Percentiles rank a stretch among this genome's conserved stretches.
Conservation (phyloP, 805 yeast species). For the Kuraishia capsulata region DNA sequence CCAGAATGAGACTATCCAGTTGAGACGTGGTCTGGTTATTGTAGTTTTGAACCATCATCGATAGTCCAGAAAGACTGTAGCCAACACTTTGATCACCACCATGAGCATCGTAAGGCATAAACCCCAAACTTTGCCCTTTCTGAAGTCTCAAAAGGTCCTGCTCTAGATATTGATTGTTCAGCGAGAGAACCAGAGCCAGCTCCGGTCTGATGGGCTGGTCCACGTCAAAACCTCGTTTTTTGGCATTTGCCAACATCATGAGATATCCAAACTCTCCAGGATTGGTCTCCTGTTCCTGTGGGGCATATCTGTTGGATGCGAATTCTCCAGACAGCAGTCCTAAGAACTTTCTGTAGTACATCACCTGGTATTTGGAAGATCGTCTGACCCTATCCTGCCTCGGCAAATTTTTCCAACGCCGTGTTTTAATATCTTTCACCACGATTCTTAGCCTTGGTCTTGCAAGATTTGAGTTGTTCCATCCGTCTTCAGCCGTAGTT, state of each 20-base stretch:
- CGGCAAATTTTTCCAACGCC: slow-evolving; percentile 36
- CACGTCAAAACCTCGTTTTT: slow-evolving; percentile 35
- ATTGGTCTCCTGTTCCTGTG: slow-evolving; percentile 6
- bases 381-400: slow-evolving; percentile 36
- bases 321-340: slow-evolving; percentile 22
- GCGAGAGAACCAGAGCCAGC: slow-evolving; percentile 27
- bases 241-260: slow-evolving; percentile 35
- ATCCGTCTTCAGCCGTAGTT: slow-evolving; percentile 1
- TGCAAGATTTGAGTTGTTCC: neutral
- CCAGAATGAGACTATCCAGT: neutral
- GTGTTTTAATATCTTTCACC: slow-evolving; percentile 55
- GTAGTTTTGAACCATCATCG: too few relatives aligned
- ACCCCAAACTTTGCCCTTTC: slow-evolving; percentile 34
- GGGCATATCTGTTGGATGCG: neutral
- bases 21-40: too few relatives aligned
- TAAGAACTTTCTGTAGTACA: slow-evolving; percentile 45
- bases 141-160: slow-evolving; percentile 36
- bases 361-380: slow-evolving; percentile 50
- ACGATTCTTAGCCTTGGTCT: slow-evolving; percentile 21
- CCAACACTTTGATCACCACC: too few relatives aligned
- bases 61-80: too few relatives aligned
- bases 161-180: slow-evolving; percentile 24
- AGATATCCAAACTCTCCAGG: slow-evolving; percentile 24
- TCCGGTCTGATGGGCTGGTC: slow-evolving; percentile 38
- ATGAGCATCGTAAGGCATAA: slow-evolving; percentile 25